Conservation (phyloP, 2,329 filamentous ascomycete species). For the Cercospora sp. region DNA sequence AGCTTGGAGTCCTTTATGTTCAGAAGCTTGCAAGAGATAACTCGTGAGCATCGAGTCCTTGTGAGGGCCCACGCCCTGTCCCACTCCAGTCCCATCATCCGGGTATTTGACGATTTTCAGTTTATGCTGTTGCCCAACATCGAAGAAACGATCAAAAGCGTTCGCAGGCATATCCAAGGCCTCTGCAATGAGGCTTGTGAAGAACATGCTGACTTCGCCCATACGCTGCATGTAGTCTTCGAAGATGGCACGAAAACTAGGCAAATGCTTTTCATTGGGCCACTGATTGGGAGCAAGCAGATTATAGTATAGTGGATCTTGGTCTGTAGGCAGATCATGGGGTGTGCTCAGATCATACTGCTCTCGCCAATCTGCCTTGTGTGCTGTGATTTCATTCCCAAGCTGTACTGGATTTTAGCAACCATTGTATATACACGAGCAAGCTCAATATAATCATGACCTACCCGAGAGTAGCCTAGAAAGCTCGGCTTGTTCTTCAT, state of each 20-base stretch:
- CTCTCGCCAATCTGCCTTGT: conserved; percentile 75
- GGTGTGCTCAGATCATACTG: conserved; percentile 85
- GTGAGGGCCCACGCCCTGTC: conserved; percentile 71
- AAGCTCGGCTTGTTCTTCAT: conserved; percentile 51
- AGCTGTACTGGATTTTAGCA: background rate
- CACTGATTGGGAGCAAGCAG: conserved; percentile 77
- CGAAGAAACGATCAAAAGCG: conserved; percentile 79
- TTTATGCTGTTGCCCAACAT: conserved; percentile 72
- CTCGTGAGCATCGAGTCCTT: conserved; percentile 83
- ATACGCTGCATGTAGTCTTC: conserved; percentile 75
- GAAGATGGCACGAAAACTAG: conserved; percentile 67
- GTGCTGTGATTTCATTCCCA: conserved; percentile 66
- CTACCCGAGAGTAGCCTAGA: conserved; percentile 19
- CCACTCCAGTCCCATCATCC: conserved; percentile 59
- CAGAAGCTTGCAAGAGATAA: conserved; percentile 76
- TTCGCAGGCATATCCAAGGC: conserved; percentile 68
- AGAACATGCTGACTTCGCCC: conserved; percentile 69
- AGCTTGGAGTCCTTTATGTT: conserved; percentile 76
- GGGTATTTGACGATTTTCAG: conserved; percentile 88
- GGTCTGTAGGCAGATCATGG: conserved; percentile 63
- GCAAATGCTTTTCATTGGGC: conserved; percentile 65
- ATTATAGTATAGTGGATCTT: conserved; percentile 70
- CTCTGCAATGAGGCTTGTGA: conserved; percentile 80
- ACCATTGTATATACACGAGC: background rate
- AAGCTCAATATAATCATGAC: background rate